Evolutionary conservation across 192 early-diverging fungal genomes (phyloP), one percentile per base, ranked within the genome.

Genomic region (Coemansia sp.): DNA sequence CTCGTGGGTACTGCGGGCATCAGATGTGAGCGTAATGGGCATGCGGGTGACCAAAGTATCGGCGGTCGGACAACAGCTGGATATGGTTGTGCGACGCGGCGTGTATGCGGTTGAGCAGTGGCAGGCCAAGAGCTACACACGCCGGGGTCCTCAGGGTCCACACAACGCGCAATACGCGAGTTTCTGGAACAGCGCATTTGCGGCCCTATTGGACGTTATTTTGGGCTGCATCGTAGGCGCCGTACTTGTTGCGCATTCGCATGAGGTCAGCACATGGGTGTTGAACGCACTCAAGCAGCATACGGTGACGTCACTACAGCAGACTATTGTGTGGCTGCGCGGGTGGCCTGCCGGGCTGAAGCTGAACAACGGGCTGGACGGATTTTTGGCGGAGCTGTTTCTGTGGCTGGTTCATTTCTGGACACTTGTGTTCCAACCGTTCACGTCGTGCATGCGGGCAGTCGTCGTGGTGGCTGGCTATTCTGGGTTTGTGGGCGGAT

Each of bases 121-220:
- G 78, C 32, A 52, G 52, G 83, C 86, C 52, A 68, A 81, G 71
- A 67, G 85, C 45, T 85, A 90, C 71, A 80, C 83, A 27, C 61
- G 70, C 54, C 71, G 86, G 57, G 85, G 82, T 61, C 54, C 32
- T 18, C 65, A 58, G 22, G 75, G 56, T 26, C 64, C 64, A 16
- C 66, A 71, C 29, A 75, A 67, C 43, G 70, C 71, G 41, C 73
- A 71, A 20, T 82, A 72, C 41, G 73, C 65, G 56, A 92, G 91
- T 56, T 95, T 99, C 66, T 94, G 94, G 78, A 99, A 98, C 74
- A 93, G 90, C 52, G 87, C 94, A 68, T 99, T 95, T 94, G 87
- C 96, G 20, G 88, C 94, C n/a, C 89, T 88, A 7, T 92, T 96
- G 64, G 95, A 98, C 68, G 84, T 95, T 7, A 89, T 94, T 51